Evolutionary conservation across 371 early-diverging fungal species (phyloP), one percentile per base, ranked within the genome.

Genomic region (Actinomucor elegans): DNA sequence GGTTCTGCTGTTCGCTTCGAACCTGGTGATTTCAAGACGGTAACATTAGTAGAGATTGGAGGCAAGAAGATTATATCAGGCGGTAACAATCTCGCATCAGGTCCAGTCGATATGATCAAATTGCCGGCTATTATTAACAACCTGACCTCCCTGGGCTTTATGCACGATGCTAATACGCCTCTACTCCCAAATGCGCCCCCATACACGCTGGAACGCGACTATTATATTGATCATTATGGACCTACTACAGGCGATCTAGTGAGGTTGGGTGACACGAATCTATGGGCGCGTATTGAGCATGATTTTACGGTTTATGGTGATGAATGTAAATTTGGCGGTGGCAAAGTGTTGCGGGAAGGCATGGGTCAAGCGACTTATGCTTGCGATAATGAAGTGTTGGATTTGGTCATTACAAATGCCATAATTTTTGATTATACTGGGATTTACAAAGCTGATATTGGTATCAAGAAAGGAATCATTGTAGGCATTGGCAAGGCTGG

Each of bases 361-460:
- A 96, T 96, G 95, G 95, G 97, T n/a, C 93, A 92, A 65, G 78
- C 83, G 3, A 84, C 84, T 12, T 80, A 77, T 12, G 60, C 82
- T 14, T 37, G 59, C 2, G 87, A 86, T 53, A 66, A 50, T 1
- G 88, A 89, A 38, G 86, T 90, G 4, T 66, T 95, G 48, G 97
- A 97, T 66, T 67, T 94, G 41, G 95, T 95, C 2, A 93, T 97
- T 43, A 95, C 96, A 29, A 97, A 97, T 63, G 91, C 90, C 1
- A 61, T 95, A 33, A 88, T 97, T 55, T 70, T 97, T 37, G 97
- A 97, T 64, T 91, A 90, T 57, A 88, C 91, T 12, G 97, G 97
- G 10, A 91, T 97, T 40, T 92, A 89, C 78, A 97, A 96, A 83
- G 95, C 97, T 8, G 96, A 97, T 61, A 94, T 95, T 66, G 97